Percentiles rank a stretch among this genome's conserved stretches.
These are phyloP conservation scores for Liriodendron chinense DNA, from an alignment of 164 flowering plant species.

Conservation along the genomic window DNA sequence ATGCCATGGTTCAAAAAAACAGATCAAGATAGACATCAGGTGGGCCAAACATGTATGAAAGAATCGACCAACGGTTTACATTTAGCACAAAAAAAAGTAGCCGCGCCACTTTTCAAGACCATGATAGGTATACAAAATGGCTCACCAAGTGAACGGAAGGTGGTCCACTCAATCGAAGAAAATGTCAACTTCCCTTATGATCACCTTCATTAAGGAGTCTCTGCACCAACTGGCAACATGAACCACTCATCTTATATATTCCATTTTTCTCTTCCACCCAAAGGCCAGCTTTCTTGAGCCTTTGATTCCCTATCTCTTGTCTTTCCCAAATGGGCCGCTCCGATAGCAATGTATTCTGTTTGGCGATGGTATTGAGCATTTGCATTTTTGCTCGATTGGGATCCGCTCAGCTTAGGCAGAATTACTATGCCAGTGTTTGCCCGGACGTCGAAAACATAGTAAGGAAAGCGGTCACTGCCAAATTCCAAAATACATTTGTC, in stretches of 20 bases:
- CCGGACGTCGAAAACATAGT: conserved; percentile 78
- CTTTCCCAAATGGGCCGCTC: conserved; percentile 26
- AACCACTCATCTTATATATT: conserved; percentile 1
- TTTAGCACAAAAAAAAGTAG: too few species aligned
- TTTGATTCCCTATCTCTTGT: not conserved
- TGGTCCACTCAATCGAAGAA: not conserved
- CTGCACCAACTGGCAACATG: conserved; percentile 9
- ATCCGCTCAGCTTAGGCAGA: conserved; percentile 50
- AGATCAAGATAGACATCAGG: too few species aligned
- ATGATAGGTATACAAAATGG: too few species aligned
- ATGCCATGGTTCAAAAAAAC: too few species aligned
- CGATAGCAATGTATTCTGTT: conserved; percentile 4
- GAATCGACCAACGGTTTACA: too few species aligned
- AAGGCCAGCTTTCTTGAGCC: not conserved
- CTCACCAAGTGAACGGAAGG: not conserved
- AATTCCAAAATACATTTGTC: conserved; percentile 68
- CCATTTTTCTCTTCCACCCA: not conserved
- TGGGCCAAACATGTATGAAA: too few species aligned
- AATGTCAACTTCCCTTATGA: not conserved
- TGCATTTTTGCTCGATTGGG: conserved; percentile 27
- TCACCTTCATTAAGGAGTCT: not conserved
- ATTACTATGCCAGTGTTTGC: conserved; percentile 62
- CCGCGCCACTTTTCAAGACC: too few species aligned
- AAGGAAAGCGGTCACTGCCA: conserved; percentile 43
- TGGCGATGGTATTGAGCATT: conserved; percentile 22